Conservation (phyloP, 1,284 basidiomycete genomes). For the Fomitopsis pinicola region DNA sequence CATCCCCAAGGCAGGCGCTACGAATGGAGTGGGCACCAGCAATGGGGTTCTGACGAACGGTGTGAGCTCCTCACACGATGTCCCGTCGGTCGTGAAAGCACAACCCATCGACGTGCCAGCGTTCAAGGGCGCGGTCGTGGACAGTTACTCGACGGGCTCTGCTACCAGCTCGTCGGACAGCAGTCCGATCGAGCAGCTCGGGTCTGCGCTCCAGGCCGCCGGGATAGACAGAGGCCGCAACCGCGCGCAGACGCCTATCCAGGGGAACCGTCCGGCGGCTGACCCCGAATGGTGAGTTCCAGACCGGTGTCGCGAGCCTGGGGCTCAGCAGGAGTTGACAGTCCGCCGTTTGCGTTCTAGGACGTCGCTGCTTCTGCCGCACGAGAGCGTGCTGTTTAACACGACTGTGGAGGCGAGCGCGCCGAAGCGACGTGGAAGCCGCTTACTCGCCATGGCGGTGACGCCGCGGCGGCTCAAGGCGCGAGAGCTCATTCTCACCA, state of each 20-base stretch:
- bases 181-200: conserved; percentile 39
- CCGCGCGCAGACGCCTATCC: conserved; percentile 51
- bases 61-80: conserved; percentile 25
- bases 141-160: conserved; percentile 31
- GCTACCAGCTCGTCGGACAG: conserved; percentile 47
- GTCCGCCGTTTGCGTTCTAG: conserved; percentile 23
- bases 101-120: conserved; percentile 29
- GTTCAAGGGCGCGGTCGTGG: conserved; percentile 17
- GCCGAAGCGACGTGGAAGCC: conserved; percentile 55
- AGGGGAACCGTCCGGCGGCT: conserved; percentile 38
- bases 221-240: conserved; percentile 46
- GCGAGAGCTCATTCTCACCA: conserved; percentile 57
- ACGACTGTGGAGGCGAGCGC: conserved; percentile 51
- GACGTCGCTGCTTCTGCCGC: conserved; percentile 36
- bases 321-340: neutral
- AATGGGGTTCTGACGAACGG: conserved; percentile 22
- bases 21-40: conserved; percentile 23
- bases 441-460: conserved; percentile 49
- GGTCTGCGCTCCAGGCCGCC: conserved; percentile 30
- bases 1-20: conserved; percentile 11
- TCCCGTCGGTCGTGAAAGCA: conserved; percentile 29
- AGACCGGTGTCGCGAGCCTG: neutral
- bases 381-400: conserved; percentile 46
- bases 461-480: conserved; percentile 47
- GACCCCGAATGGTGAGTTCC: conserved; percentile 41